Conservation (phyloP, 176 grass and related monocot species). For the Oryza officinalis region DNA sequence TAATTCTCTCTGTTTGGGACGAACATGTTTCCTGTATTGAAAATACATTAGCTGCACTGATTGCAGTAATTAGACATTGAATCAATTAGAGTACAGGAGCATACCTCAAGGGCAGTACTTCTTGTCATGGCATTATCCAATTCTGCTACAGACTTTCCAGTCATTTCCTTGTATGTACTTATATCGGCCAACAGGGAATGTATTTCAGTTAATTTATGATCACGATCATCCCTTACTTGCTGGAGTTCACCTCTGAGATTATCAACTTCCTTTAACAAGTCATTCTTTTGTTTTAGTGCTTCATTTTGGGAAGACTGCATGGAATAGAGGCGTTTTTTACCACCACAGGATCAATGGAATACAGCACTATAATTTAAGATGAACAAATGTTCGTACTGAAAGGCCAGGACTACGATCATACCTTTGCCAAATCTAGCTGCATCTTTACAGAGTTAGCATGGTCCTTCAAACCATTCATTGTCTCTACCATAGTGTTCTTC, state of each 20-base stretch:
- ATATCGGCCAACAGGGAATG: constrained; percentile 45
- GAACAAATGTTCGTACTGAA: neutral
- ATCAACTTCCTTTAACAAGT: constrained; percentile 61
- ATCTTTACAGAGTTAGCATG: constrained; percentile 66
- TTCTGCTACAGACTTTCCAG: constrained; percentile 42
- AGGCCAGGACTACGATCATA: constrained; percentile 15
- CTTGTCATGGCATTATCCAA: constrained; percentile 53
- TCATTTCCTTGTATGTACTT: constrained; percentile 50
- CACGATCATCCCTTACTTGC: constrained; percentile 68
- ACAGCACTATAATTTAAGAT: neutral
- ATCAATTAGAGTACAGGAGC: neutral
- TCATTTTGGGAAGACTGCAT: constrained; percentile 74
- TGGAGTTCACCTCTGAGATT: constrained; percentile 61
- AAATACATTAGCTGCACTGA: neutral
- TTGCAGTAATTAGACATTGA: neutral
- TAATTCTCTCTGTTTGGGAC: constrained; percentile 51
- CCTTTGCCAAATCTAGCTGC: constrained; percentile 71
- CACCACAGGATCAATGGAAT: neutral
- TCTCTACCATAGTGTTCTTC: constrained; percentile 87
- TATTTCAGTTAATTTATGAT: constrained; percentile 46
- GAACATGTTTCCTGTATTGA: constrained; percentile 53
- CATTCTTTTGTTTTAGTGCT: constrained; percentile 63
- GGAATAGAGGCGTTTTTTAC: neutral
- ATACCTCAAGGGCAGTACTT: constrained; percentile 59
- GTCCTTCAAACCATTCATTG: constrained; percentile 68